Evolutionary conservation across 2,329 filamentous ascomycete species (phyloP).

Genomic region (Tricladium varicosporioides): DNA sequence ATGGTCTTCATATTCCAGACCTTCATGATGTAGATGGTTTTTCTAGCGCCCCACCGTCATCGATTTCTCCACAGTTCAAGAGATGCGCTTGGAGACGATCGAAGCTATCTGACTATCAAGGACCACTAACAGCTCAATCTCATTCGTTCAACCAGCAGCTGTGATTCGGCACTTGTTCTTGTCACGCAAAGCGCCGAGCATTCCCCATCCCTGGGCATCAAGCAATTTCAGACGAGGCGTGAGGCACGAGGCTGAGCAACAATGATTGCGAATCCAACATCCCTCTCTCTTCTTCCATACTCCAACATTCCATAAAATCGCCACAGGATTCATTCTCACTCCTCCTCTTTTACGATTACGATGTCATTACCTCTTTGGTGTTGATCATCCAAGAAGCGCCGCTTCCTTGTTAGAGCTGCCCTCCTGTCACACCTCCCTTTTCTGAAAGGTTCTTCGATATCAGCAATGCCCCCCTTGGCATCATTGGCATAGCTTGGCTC

Average conservation of each 20-base stretch:
- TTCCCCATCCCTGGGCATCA: background rate
- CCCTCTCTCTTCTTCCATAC: background rate
- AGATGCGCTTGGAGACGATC: background rate
- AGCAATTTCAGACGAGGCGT: background rate
- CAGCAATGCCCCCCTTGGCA: constrained; percentile 13
- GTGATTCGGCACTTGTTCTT: background rate
- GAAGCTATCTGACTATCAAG: background rate
- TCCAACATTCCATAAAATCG: no score
- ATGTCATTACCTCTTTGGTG: no score
- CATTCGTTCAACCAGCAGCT: background rate
- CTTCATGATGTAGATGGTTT: background rate
- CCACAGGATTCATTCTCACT: no score
- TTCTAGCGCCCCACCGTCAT: background rate
- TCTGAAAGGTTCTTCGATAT: background rate
- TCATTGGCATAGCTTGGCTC: constrained; percentile 4
- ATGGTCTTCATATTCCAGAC: background rate
- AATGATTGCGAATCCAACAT: background rate
- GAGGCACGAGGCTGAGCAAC: background rate
- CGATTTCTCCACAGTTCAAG: background rate
- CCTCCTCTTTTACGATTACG: no score
- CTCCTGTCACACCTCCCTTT: background rate
- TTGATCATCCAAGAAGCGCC: no score
- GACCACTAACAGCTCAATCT: background rate
- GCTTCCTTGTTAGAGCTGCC: background rate
- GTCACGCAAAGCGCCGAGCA: background rate